Evolutionary conservation across 805 yeast species (phyloP).

Genomic region (Myxozyma melibiosi): DNA sequence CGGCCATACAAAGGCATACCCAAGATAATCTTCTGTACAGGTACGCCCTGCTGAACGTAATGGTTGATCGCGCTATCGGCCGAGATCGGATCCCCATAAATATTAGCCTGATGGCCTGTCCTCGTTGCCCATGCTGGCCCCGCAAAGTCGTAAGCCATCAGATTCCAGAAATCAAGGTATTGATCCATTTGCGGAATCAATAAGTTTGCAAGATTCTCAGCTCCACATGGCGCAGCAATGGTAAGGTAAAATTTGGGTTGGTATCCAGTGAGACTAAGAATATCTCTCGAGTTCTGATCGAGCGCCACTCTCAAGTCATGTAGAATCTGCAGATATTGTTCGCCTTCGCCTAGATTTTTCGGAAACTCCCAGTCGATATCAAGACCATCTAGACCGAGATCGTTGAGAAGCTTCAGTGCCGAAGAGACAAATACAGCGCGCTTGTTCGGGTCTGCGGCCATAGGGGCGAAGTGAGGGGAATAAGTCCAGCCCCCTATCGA

Average conservation of each 20-base stretch:
- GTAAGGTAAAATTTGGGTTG: constrained; percentile 53
- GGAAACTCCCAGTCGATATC: constrained; percentile 98
- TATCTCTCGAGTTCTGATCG: constrained; percentile 43
- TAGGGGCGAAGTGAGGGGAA: constrained; percentile 48
- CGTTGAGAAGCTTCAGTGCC: constrained; percentile 50
- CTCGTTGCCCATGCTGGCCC: constrained; percentile 66
- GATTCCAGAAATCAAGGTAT: constrained; percentile 69
- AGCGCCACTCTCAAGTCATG: constrained; percentile 47
- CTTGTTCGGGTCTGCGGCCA: constrained; percentile 44
- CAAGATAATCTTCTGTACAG: constrained; percentile 57
- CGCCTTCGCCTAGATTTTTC: constrained; percentile 49
- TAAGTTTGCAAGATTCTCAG: constrained; percentile 44
- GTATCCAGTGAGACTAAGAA: constrained; percentile 22
- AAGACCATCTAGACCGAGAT: constrained; percentile 75
- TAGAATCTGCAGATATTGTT: constrained; percentile 50
- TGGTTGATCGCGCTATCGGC: constrained; percentile 53
- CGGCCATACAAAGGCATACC: constrained; percentile 92
- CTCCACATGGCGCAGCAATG: constrained; percentile 75
- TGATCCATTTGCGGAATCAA: constrained; percentile 58
- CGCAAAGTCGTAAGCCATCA: constrained; percentile 88
- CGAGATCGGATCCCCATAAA: constrained; percentile 48
- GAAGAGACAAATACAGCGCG: constrained; percentile 54
- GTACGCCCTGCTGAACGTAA: constrained; percentile 50
- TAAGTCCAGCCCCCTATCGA: constrained; percentile 85
- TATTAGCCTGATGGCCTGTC: constrained; percentile 71